Percentiles rank a stretch among this genome's conserved stretches.
These are phyloP conservation scores for Jacaranda copaia DNA, from an alignment of 257 asterid species.

Conservation along the genomic window DNA sequence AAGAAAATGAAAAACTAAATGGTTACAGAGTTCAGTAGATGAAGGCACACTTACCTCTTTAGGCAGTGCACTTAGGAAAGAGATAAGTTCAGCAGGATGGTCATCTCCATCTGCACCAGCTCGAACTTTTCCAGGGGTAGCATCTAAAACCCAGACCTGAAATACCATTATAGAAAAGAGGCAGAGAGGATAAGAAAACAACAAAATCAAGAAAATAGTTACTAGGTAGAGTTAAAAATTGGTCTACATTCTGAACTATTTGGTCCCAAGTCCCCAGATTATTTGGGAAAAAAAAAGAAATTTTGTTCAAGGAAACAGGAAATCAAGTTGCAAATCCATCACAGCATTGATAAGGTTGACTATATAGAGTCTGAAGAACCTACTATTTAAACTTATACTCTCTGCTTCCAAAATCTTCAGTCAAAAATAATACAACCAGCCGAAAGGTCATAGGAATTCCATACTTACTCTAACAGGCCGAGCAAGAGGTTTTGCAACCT, in stretches of 20 bases:
- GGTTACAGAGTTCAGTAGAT: conserved; percentile 15
- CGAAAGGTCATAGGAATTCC: conserved; percentile 1
- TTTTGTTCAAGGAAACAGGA: conserved; percentile 8
- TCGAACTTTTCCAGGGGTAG: conserved; percentile 97
- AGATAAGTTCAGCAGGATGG: conserved; percentile 94
- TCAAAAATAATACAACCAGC: neutral
- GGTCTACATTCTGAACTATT: conserved; percentile 8
- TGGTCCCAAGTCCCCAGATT: neutral
- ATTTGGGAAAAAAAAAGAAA: neutral
- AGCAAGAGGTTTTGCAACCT: conserved; percentile 95
- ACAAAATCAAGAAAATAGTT: conserved; percentile 3
- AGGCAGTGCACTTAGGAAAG: conserved; percentile 73
- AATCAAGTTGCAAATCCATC: conserved; percentile 15
- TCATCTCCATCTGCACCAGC: conserved; percentile 97
- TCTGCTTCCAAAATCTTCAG: conserved; percentile 13
- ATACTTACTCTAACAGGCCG: conserved; percentile 94
- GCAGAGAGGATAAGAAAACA: conserved; percentile 14
- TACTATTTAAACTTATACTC: neutral
- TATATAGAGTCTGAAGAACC: conserved; percentile 9
- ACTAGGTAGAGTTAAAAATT: neutral
- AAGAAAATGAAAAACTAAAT: conserved; percentile 16
- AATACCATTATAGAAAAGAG: conserved; percentile 31
- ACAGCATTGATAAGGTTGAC: neutral
- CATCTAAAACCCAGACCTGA: conserved; percentile 96
- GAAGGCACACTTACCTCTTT: conserved; percentile 61